Evolutionary conservation across 768 basidiomycete genomes (phyloP), one percentile per base, ranked within the genome.

Genomic region (Rossbeevera mucosa): DNA sequence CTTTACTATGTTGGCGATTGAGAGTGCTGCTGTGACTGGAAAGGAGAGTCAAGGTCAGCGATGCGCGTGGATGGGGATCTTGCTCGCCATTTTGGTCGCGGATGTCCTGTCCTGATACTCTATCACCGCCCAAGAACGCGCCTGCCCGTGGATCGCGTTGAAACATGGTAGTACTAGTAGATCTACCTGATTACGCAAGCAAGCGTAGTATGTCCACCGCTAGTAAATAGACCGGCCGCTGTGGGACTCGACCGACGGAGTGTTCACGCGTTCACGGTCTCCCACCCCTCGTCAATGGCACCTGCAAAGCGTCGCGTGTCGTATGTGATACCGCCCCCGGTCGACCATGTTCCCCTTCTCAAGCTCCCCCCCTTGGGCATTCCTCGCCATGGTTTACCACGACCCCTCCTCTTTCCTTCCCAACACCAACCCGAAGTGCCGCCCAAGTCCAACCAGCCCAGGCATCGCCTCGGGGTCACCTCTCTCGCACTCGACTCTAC

Each of bases 1-100:
- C 80, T 94, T 96, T 36, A 99, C 85, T 62, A 98, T 88, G 72
- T 99, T 99, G 53, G 96, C 93, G 64, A 99, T 96, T 6, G 95
- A 86, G 65, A 91, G 86, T 43, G 94, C 95, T 42, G 95, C 96
- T 63, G 92, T 81, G 62, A 98, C 95, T 96, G 70, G 47, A 38
- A 38, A 18, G 36, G 36, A 16, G 20, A 26, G 38, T 40, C 20
- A 18, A 25, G 44, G 58, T 59, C 44, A 55, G 31, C 4, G 7
- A 31, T 13, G 26, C 20, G 7, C 33, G 51, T 41, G 7, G 48
- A 56, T 26, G 40, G 13, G 4, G 7, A 40, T n/a, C 9, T 14
- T 14, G 44, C 67, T 58, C 60, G 92, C 94, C 93, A 86, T 96
- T 95, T 73, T 94, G 92, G 74, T 96, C 93, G 57, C 94, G 82